Base-by-base conservation (phyloP, 306 rosid species). In the Malus orientalis region DNA sequence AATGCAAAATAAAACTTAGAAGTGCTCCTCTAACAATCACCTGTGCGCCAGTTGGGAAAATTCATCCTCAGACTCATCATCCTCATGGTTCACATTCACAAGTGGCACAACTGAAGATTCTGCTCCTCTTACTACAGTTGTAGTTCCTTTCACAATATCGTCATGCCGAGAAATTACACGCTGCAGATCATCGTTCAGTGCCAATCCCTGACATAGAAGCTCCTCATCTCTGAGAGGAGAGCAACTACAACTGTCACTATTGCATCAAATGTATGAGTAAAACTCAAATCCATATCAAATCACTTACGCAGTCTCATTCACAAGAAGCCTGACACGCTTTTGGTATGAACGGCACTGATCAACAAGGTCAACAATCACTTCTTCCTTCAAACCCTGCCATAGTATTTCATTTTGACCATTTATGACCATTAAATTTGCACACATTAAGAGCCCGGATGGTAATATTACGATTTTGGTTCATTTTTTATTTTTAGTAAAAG, bases 311-410 rank as follows among this genome's bases (percentile, higher is more conserved):
- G 99, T 88, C 68, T 82, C 79, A 80, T 88, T 92, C 89, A 92
- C 93, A 85, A 96, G 98, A 80, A 83, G 87, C 98, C 89, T 92
- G 75, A 92, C 93, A 49, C 93, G 98, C 78, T 82, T 91, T 86
- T 92, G 93, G 81, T 89, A 96, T 11, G 93, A 89, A 64, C 84
- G 97, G 74, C 99, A 96, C 86, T 96, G 99, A 78, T 96, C 99
- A 80, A 88, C 99, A 72, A 96, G 98, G 86, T 96, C 98, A 58
- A 92, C 87, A 51, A 96, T 92, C 79, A 96, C 76, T 85, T 96
- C 99, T 38, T 92, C 89, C 87, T 91, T 96, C 85, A 92, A 82
- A 69, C 90, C 91, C 99, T 96, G 91, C 70, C 84, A 85, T 57
- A 69, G 72, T 64, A 78, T 66, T 76, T 75, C 81, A 81, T 27